Percentiles rank a stretch among this genome's conserved stretches.
These are phyloP conservation scores for Vaccinium corymbosum DNA, from an alignment of 148 eudicot genomes.

Conservation along the genomic window DNA sequence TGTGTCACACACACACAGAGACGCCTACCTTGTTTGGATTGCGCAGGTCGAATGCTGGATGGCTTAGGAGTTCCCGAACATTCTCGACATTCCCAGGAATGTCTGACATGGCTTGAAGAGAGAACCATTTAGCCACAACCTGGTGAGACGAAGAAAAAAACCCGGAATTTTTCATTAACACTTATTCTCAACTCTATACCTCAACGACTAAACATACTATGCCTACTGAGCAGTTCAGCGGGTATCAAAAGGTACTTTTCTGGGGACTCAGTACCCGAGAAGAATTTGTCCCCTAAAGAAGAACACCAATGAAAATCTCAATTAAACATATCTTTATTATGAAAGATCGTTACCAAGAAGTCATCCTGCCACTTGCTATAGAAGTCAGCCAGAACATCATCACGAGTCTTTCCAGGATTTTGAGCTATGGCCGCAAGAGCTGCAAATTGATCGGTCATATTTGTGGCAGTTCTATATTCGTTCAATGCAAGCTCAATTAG, in stretches of 20 bases:
- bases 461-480: conserved; percentile 82
- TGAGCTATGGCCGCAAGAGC: conserved; percentile 83
- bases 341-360: conserved; percentile 51
- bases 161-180: background rate
- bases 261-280: background rate
- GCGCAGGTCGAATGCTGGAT: conserved; percentile 89
- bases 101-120: conserved; percentile 88
- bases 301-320: background rate
- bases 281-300: background rate
- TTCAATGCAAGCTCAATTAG: conserved; percentile 65
- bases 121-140: conserved; percentile 95
- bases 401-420: conserved; percentile 67
- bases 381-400: conserved; percentile 84
- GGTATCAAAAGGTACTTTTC: background rate
- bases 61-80: conserved; percentile 67
- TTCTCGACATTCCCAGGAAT: conserved; percentile 86
- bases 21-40: conserved; percentile 80
- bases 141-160: conserved; percentile 19
- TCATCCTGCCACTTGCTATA: conserved; percentile 88
- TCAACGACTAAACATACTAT: background rate
- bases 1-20: background rate
- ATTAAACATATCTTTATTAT: background rate
- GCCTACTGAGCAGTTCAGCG: background rate
- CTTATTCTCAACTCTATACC: background rate
- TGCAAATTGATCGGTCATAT: conserved; percentile 90